A percentile compares a stretch with the other conserved stretches of the same genome.
Conservation (phyloP, 768 basidiomycete species). For the Psilocybe sp. region DNA sequence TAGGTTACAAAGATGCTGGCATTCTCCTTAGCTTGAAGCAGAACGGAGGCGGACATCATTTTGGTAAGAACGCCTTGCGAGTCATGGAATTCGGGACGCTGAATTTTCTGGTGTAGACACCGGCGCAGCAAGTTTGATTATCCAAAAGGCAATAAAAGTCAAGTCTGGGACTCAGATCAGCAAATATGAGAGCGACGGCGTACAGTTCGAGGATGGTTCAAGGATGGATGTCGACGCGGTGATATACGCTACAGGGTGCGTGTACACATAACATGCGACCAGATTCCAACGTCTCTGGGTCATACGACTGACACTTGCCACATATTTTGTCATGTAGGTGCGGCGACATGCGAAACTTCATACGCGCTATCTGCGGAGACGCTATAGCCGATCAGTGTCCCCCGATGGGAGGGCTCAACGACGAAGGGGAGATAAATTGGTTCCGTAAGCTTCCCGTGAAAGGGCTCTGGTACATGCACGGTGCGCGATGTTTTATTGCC, state of each 20-base stretch:
- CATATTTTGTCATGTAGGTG: not conserved
- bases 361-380: conserved; percentile 2
- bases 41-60: conserved; percentile 2
- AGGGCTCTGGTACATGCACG: conserved; percentile 5
- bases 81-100: not conserved
- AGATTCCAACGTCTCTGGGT: too few species aligned
- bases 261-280: not conserved
- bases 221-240: conserved; percentile 1
- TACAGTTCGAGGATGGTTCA: conserved; percentile 2
- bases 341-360: conserved; percentile 2
- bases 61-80: not conserved
- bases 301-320: too few species aligned
- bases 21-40: not conserved
- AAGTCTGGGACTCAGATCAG: conserved; percentile 1
- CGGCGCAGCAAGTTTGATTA: conserved; percentile 1
- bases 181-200: not conserved
- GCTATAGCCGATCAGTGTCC: conserved; percentile 1
- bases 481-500: not conserved
- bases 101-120: not conserved
- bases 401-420: conserved; percentile 1
- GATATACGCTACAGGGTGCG: conserved; percentile 5
- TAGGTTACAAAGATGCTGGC: conserved; percentile 2
- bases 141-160: conserved; percentile 1
- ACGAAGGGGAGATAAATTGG: conserved; percentile 6
- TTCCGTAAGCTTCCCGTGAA: not conserved